Percentiles rank a stretch among this genome's conserved stretches.
Evolutionary conservation across 2,329 filamentous ascomycete genomes (phyloP).

Genomic region (Hypomyces rosellus): DNA sequence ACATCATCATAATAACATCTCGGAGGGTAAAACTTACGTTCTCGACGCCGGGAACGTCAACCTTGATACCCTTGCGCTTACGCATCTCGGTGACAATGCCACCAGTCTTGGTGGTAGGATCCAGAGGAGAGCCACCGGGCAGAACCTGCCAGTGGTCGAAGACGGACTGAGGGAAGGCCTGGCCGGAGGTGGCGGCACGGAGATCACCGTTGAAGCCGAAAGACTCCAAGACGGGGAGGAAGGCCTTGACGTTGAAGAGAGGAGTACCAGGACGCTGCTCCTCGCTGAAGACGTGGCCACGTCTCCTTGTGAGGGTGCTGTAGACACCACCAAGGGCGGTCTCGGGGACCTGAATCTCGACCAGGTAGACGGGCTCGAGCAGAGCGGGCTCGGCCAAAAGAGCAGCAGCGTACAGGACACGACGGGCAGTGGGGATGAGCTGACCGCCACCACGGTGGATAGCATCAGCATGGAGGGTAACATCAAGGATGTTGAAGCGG

Average conservation of each 20-base stretch:
- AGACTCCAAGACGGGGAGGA: conserved; percentile 93
- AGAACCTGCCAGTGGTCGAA: conserved; percentile 99
- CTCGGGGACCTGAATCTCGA: conserved; percentile 99
- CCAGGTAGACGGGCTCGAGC: conserved; percentile 95
- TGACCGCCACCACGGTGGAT: conserved; percentile 99
- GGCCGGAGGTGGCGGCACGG: conserved; percentile 84
- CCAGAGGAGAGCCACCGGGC: conserved; percentile 86
- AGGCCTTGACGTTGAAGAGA: conserved; percentile 98
- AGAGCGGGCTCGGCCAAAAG: conserved; percentile 88
- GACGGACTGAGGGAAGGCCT: conserved; percentile 98
- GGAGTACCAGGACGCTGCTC: conserved; percentile 97
- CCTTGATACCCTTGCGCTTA: conserved; percentile 99
- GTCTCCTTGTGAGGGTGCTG: conserved; percentile 92
- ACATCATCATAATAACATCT: background rate
- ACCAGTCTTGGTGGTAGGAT: conserved; percentile 75
- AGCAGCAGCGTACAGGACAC: conserved; percentile 90
- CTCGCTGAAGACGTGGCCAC: conserved; percentile 99
- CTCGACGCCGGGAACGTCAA: conserved; percentile 83
- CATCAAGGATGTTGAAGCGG: conserved; percentile 99
- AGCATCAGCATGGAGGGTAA: conserved; percentile 98
- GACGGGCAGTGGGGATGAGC: conserved; percentile 95
- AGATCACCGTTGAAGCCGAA: conserved; percentile 99
- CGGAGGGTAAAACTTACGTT: conserved; percentile 66
- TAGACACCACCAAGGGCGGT: conserved; percentile 99
- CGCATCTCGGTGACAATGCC: conserved; percentile 81